Conservation (phyloP, 2,329 filamentous ascomycete species). For the Clonostachys rhizophaga region DNA sequence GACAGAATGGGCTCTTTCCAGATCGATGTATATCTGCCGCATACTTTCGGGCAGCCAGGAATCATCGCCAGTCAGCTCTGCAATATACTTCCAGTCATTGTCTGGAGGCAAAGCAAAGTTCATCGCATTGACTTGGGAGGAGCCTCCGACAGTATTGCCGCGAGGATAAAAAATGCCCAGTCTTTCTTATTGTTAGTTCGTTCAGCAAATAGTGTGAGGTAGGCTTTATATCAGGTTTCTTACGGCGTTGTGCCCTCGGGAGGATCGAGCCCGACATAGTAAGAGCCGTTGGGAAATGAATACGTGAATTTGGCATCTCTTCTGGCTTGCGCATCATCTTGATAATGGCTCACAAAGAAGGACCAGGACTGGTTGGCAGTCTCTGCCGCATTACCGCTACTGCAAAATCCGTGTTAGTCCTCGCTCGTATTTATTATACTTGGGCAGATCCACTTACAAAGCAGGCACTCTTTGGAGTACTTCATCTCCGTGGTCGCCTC, state of each 20-base stretch:
- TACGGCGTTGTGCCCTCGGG: background rate
- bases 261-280: background rate
- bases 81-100: slow-evolving; percentile 20
- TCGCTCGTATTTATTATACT: background rate
- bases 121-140: slow-evolving; percentile 5
- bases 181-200: background rate
- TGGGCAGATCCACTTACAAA: slow-evolving; percentile 1
- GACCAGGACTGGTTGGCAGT: slow-evolving; percentile 35
- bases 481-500: slow-evolving; percentile 40
- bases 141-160: slow-evolving; percentile 5
- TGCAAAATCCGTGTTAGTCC: background rate
- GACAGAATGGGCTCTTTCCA: slow-evolving; percentile 36
- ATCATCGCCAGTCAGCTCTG: slow-evolving; percentile 31
- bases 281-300: background rate
- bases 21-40: slow-evolving; percentile 27
- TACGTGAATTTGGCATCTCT: slow-evolving; percentile 13
- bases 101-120: slow-evolving; percentile 2
- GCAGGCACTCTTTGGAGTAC: slow-evolving; percentile 7
- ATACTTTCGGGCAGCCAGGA: slow-evolving; percentile 34
- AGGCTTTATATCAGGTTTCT: background rate
- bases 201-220: too few species aligned
- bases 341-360: slow-evolving; percentile 57
- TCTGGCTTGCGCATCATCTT: slow-evolving; percentile 9
- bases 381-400: slow-evolving; percentile 2
- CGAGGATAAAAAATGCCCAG: slow-evolving; percentile 4